Base-by-base conservation (phyloP, 768 basidiomycete species). In the Baorangia bicolor region DNA sequence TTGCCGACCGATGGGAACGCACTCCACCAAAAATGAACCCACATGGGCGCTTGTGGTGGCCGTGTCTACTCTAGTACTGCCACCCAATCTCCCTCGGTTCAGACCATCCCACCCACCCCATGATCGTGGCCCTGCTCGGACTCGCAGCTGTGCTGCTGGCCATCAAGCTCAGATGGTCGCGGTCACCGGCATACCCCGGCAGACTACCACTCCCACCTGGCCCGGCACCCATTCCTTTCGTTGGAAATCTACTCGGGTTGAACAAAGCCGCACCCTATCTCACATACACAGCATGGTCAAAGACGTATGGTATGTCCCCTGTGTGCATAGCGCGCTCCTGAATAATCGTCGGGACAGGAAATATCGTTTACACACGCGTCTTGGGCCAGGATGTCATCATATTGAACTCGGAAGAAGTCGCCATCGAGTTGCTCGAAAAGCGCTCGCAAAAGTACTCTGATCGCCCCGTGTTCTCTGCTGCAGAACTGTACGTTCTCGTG, bases 391-490 rank as follows among this genome's bases (percentile, higher is more conserved):
- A 78, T 4, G 74, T n/a, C n/a, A n/a, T n/a, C n/a, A n/a, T n/a
- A n/a, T n/a, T n/a, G n/a, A n/a, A n/a, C n/a, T n/a, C n/a, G n/a
- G n/a, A n/a, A n/a, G n/a, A n/a, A n/a, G n/a, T n/a, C n/a, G n/a
- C n/a, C n/a, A n/a, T n/a, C n/a, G n/a, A n/a, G n/a, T n/a, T n/a
- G n/a, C n/a, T n/a, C n/a, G n/a, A n/a, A n/a, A n/a, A n/a, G n/a
- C n/a, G 78, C 38, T 78, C 81, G 47, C 64, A 76, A 11, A 79
- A 79, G 20, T 84, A 84, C 63, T 84, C 81, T 42, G 55, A 56
- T 42, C 41, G 60, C 21, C 49, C 64, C 8, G n/a, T 18, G 6
- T 42, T 28, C 10, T 18, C 49, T 18, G 14, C 21, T 20, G 46
- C 48, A 8, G 54, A 56, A 4, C 5, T 60, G 63, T 54, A 20